Base-by-base conservation (phyloP, 140 eudicot genomes). In the Erigeron philadelphicus region DNA sequence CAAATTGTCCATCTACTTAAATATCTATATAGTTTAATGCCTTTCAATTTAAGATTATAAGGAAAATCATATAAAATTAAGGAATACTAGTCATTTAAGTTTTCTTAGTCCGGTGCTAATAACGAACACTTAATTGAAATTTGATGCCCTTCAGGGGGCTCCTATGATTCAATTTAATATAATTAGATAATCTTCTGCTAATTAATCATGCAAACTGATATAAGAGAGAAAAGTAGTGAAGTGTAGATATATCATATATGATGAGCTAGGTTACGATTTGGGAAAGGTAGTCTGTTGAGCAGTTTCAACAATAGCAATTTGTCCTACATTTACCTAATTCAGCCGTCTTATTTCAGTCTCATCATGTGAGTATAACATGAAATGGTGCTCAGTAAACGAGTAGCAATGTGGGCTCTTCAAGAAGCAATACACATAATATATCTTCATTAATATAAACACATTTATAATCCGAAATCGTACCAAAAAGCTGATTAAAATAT, bases 401-500 rank as follows among this genome's bases (percentile, higher is more conserved):
- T 15, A 50, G n/a, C 47, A 13, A 31, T 52, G 15, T 49, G 41
- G 44, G 56, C 55, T 46, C 46, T 48, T 44, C 21, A 8, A 66
- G 11, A 15, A 66, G 58, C 17, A 66, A 46, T 45, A 45, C 44
- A 21, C 46, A 18, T 10, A 40, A 45, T 13, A 47, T 15, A 46
- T 18, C 10, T 1, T 21, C 43, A 31, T 11, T 23, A 25, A 23
- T 44, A 49, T n/a, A 21, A 0, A 48, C 8, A 49, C 23, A 31
- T 49, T 21, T 40, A 45, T 10, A 21, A 21, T 8, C 45, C 44
- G 25, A 21, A 21, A 21, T 1, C 74, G 58, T 71, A 58, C 6
- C 25, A 41, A 72, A 35, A 60, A 46, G 38, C n/a, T 46, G 49
- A 72, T 61, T 5, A 72, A 72, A 60, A 9, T 31, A 23, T 44